phyloP scores from a whole-genome alignment of 2,329 filamentous ascomycete genomes.

The Raffaelea ambrosiae region DNA sequence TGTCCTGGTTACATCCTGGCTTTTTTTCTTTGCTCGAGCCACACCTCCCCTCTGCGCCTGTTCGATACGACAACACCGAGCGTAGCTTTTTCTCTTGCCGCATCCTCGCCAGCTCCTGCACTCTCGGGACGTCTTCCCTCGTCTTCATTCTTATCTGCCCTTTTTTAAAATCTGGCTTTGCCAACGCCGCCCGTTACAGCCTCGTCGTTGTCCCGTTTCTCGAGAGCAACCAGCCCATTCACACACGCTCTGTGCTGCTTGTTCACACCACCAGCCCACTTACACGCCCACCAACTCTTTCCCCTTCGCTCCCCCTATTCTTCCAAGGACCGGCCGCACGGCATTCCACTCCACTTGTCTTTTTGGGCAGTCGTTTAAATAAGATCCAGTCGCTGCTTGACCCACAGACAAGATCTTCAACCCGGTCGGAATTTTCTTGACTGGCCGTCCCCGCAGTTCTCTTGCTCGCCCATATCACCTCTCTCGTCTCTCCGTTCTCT shows the following conservation, averaged over 20 bases:
- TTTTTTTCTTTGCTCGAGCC: not conserved
- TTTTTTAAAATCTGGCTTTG: not conserved
- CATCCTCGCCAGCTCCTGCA: not conserved
- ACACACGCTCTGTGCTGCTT: not conserved
- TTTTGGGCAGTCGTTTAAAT: not conserved
- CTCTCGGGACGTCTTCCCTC: not conserved
- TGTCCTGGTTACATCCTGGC: too few relatives aligned
- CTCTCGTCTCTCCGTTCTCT: not conserved
- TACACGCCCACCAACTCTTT: not conserved
- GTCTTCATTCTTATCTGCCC: not conserved
- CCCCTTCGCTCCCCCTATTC: too few relatives aligned
- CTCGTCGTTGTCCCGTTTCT: not conserved
- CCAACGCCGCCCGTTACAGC: not conserved
- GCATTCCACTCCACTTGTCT: not conserved
- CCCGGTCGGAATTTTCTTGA: not conserved
- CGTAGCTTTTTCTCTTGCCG: not conserved
- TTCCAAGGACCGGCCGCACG: too few relatives aligned
- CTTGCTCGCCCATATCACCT: not conserved
- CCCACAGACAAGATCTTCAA: too few relatives aligned
- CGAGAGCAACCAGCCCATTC: not conserved
- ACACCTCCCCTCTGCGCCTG: too few relatives aligned
- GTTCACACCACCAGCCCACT: not conserved
- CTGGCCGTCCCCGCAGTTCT: not conserved
- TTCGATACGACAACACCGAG: too few relatives aligned
- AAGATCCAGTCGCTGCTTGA: too few relatives aligned